Base-by-base conservation (phyloP, 2,329 filamentous ascomycete species). In the Penicillium sp. region DNA sequence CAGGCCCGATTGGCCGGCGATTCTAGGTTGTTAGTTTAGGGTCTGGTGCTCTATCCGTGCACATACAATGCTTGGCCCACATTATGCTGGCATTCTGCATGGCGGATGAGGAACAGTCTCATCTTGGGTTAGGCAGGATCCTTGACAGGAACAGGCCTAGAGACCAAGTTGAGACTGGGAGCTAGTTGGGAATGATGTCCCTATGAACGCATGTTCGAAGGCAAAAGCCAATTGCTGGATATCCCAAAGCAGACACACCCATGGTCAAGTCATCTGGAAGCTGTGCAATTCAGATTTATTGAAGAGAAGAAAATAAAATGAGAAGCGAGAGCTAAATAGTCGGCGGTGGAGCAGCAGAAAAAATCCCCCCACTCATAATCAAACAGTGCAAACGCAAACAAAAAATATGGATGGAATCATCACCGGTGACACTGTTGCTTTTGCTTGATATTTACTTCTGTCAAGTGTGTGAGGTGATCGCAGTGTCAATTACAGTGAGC, bases 81-180 rank as follows among this genome's bases (percentile, higher is more conserved):
- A 70, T 96, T 96, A 75, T 95, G 89, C 61, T 94, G 88, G 12
- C 90, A 93, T 75, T 95, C 90, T 68, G 87, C 90, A 77, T 95
- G 91, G 52, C 91, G 86, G 65, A 95, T 84, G 63, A 95, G 80
- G 64, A 92, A 84, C 50, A 96, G 73, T 66, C 79, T 81, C 81
- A 87, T 83, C 33, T 49, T 61, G 49, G 28, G 28, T 43, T 38
- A 16, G 41, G 21, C 24, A 4, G n/a, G 31, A 53, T 13, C 31
- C 31, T 41, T 21, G 33, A 28, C 39, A 33, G 45, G 31, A 39
- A 47, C 29, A 29, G 45, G 21, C 33, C 21, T 16, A 42, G 39
- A 8, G 26, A 49, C 21, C 21, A 43, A 21, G 42, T 34, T 34
- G 24, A 6, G 41, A 36, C 36, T 41, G 36, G 23, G 24, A 42